phyloP scores from a whole-genome alignment of 2,329 filamentous ascomycete species.

The Epichloe festucae region DNA sequence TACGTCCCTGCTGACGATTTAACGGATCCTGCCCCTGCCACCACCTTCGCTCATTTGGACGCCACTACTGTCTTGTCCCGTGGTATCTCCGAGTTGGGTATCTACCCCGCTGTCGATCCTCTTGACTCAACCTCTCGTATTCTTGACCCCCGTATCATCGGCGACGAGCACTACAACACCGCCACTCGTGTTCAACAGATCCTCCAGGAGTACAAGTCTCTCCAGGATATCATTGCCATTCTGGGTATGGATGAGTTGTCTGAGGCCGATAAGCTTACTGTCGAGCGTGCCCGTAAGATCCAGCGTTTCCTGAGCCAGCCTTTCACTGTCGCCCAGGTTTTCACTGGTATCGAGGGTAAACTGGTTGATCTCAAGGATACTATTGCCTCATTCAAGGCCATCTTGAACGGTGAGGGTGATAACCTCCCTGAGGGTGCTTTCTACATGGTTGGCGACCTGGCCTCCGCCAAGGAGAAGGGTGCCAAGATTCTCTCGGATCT shows the following conservation, averaged over 20 bases:
- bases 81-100: slow-evolving; percentile 99
- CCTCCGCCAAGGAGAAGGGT: slow-evolving; percentile 87
- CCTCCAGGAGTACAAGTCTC: slow-evolving; percentile 99
- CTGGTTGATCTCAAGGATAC: slow-evolving; percentile 99
- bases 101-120: slow-evolving; percentile 99
- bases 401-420: slow-evolving; percentile 89
- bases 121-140: slow-evolving; percentile 99
- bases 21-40: slow-evolving; percentile 98
- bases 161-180: slow-evolving; percentile 93
- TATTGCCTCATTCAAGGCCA: slow-evolving; percentile 93
- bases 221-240: slow-evolving; percentile 99
- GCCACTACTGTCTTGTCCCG: slow-evolving; percentile 99
- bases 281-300: slow-evolving; percentile 99
- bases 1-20: slow-evolving; percentile 99
- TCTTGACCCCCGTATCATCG: slow-evolving; percentile 94
- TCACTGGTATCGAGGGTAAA: slow-evolving; percentile 88
- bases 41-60: slow-evolving; percentile 99
- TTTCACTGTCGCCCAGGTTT: slow-evolving; percentile 78
- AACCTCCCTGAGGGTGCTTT: slow-evolving; percentile 84
- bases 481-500: slow-evolving; percentile 99
- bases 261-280: slow-evolving; percentile 97
- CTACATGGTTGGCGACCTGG: slow-evolving; percentile 98
- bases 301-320: slow-evolving; percentile 99
- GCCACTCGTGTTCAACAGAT: slow-evolving; percentile 96
- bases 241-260: slow-evolving; percentile 99